A percentile compares a stretch with the other conserved stretches of the same genome.
phyloP scores from a whole-genome alignment of 2,329 filamentous ascomycete genomes.

The Pleomassaria siparia region DNA sequence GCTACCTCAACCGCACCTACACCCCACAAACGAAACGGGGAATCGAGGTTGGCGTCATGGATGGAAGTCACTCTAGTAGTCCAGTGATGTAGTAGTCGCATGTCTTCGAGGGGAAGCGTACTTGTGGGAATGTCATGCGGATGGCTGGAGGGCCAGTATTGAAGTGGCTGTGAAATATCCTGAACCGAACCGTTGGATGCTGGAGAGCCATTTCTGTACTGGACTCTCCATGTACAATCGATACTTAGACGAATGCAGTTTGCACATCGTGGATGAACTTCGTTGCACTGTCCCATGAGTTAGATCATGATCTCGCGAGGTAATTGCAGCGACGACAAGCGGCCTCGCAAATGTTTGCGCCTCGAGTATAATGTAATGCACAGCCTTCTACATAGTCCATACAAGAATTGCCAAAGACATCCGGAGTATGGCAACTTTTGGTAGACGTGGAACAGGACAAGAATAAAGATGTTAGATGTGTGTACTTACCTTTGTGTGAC shows the following conservation, averaged over 20 bases:
- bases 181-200: background rate
- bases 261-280: slow-evolving; percentile 30
- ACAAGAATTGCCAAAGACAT: too few species aligned
- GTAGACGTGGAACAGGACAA: too few species aligned
- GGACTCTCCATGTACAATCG: slow-evolving; percentile 30
- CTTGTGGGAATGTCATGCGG: background rate
- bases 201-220: slow-evolving; percentile 18
- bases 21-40: slow-evolving; percentile 7
- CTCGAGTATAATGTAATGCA: too few species aligned
- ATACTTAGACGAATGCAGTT: slow-evolving; percentile 35
- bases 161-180: background rate
- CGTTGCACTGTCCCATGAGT: slow-evolving; percentile 26
- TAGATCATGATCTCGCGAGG: background rate
- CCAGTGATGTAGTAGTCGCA: slow-evolving; percentile 15
- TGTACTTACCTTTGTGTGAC: slow-evolving; percentile 31
- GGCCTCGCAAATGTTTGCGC: too few species aligned
- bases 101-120: slow-evolving; percentile 7
- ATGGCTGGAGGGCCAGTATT: background rate
- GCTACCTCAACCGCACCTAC: slow-evolving; percentile 27
- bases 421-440: too few species aligned
- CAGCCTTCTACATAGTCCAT: too few species aligned
- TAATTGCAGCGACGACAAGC: too few species aligned
- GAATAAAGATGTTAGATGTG: background rate
- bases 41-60: slow-evolving; percentile 4
- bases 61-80: slow-evolving; percentile 10